phyloP scores from a whole-genome alignment of 2,329 filamentous ascomycete genomes.

The Botrytis sinoallii region DNA sequence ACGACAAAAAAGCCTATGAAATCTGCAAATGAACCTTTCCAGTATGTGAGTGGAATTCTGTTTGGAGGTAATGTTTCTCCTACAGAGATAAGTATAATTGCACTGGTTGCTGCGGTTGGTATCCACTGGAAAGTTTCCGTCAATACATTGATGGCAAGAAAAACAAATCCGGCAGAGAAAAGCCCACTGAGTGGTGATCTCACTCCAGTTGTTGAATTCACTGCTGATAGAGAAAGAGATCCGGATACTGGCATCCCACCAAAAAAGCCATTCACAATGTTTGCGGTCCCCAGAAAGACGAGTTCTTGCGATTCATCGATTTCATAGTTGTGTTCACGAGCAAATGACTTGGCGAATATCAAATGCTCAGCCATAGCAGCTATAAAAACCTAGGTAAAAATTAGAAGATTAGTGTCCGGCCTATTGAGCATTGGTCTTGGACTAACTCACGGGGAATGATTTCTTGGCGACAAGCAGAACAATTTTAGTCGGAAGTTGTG shows the following conservation, averaged over 20 bases:
- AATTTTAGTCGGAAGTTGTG: not conserved
- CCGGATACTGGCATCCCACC: conserved; percentile 61
- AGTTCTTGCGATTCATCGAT: conserved; percentile 65
- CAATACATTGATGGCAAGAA: conserved; percentile 60
- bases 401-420: not conserved
- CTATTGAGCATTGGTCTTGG: no score
- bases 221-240: conserved; percentile 64
- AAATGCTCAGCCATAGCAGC: conserved; percentile 62
- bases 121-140: conserved; percentile 63
- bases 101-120: conserved; percentile 62
- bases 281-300: conserved; percentile 59
- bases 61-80: not conserved
- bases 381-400: conserved; percentile 38
- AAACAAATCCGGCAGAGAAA: conserved; percentile 58
- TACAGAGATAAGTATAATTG: conserved; percentile 48
- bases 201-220: conserved; percentile 63
- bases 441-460: conserved; percentile 45
- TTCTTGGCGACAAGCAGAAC: not conserved
- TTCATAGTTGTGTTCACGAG: conserved; percentile 58
- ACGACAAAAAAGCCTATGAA: conserved; percentile 48
- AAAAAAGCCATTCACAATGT: conserved; percentile 64
- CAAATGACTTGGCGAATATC: conserved; percentile 62
- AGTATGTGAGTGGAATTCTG: not conserved
- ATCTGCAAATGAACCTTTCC: conserved; percentile 57
- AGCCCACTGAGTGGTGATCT: conserved; percentile 59